phyloP scores from a whole-genome alignment of 192 early-diverging fungal genomes.

The Linnemannia exigua region DNA sequence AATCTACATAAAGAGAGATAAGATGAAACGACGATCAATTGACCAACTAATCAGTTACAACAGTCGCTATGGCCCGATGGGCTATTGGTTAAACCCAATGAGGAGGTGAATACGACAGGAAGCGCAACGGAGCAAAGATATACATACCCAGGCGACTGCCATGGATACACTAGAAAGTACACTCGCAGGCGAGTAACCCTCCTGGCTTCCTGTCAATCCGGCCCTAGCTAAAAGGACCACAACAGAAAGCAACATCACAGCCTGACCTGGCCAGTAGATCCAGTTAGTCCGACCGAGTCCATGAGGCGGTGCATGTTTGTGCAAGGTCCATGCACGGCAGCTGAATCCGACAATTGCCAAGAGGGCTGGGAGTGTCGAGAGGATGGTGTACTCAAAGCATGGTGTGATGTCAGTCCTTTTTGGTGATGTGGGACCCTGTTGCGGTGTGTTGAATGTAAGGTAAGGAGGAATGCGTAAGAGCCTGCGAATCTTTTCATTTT shows the following conservation, averaged over 20 bases:
- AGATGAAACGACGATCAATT: background rate
- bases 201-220: slow-evolving; percentile 12
- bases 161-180: slow-evolving; percentile 15
- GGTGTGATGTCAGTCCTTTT: slow-evolving; percentile 17
- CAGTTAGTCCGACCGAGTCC: slow-evolving; percentile 17
- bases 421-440: slow-evolving; percentile 23
- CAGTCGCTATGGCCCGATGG: background rate
- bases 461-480: too few relatives aligned
- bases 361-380: slow-evolving; percentile 25
- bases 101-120: background rate
- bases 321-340: background rate
- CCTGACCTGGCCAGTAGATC: slow-evolving; percentile 28
- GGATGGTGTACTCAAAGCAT: slow-evolving; percentile 38
- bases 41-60: background rate
- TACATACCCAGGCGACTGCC: slow-evolving; percentile 36
- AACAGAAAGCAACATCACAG: slow-evolving; percentile 13
- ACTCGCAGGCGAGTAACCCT: slow-evolving; percentile 12
- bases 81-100: background rate
- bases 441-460: background rate
- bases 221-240: slow-evolving; percentile 11
- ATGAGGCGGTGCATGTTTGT: slow-evolving; percentile 7
- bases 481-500: background rate
- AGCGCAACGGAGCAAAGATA: too few relatives aligned
- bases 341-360: slow-evolving; percentile 13
- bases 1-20: slow-evolving; percentile 4